Evolutionary conservation across 306 rosid species (phyloP).

Genomic region (Cercis canadensis): DNA sequence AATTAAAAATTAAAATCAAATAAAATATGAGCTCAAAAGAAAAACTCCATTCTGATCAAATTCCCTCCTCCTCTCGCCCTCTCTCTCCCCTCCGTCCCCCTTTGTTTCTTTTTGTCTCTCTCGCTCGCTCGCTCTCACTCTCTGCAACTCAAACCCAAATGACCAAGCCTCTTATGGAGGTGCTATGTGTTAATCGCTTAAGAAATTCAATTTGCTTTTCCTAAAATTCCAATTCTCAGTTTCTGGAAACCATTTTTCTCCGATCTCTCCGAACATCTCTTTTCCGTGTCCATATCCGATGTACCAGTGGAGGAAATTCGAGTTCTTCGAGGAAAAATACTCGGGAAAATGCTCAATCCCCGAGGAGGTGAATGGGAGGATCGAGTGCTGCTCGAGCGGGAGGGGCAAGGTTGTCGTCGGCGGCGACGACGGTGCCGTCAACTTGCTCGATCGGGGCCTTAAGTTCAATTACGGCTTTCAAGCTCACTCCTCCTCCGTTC

Average conservation of each 20-base stretch:
- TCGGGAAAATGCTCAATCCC: conserved; percentile 74
- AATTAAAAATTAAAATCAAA: too few relatives aligned
- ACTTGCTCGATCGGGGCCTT: conserved; percentile 89
- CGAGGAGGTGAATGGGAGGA: conserved; percentile 61
- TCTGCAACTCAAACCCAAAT: too few relatives aligned
- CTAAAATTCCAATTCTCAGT: background rate
- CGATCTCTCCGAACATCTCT: background rate
- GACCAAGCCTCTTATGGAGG: too few relatives aligned
- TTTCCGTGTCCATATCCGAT: conserved; percentile 36
- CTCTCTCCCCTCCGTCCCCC: too few relatives aligned
- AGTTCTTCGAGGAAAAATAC: conserved; percentile 90
- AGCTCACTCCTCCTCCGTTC: conserved; percentile 83
- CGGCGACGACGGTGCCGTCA: conserved; percentile 73
- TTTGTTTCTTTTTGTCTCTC: too few relatives aligned
- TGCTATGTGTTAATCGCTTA: too few relatives aligned
- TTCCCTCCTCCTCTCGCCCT: too few relatives aligned
- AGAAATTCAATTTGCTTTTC: too few relatives aligned
- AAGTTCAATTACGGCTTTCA: conserved; percentile 81
- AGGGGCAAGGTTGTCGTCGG: conserved; percentile 94
- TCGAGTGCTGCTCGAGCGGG: conserved; percentile 91
- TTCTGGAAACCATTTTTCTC: too few relatives aligned
- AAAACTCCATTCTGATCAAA: too few relatives aligned
- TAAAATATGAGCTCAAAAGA: too few relatives aligned
- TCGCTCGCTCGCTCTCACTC: too few relatives aligned
- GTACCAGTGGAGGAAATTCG: conserved; percentile 99